Evolutionary conservation across 2,329 filamentous ascomycete species (phyloP), one percentile per base, ranked within the genome.

Genomic region (Fusarium sororula): DNA sequence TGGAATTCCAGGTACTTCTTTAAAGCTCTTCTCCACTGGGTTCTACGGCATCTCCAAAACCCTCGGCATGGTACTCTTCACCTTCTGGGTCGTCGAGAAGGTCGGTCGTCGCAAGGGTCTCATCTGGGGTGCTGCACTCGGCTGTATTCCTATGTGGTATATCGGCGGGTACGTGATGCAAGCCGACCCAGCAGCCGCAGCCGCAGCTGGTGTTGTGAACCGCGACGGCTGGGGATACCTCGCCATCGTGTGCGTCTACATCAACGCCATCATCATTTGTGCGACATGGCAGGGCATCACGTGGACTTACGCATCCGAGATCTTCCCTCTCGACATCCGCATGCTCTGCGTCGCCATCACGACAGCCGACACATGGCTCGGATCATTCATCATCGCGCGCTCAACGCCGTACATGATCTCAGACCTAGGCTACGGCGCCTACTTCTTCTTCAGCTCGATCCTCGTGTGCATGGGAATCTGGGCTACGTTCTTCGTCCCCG

Each of bases 401-500:
- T 79, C 81, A 28, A 83, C 81, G 0, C 83, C 83, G 0, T 83
- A 84, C 64, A 85, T 85, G 84, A 81, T 84, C 22, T 82, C 79
- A 1, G 77, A 79, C 9, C 77, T 85, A 2, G 81, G 82, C 2
- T 88, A 86, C 70, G 87, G 87, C 13, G 86, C 86, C 1, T 89
- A 87, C 76, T 86, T 89, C 64, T 85, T 89, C 79, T 89, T 89
- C 70, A 86, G 84, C 7, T 79, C 82, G 0, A 80, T 87, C 35
- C 62, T 87, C 55, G 80, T 87, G 22, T 70, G 81, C 35, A 84
- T 86, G 72, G 82, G 85, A 15, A 75, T 86, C 48, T 89, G 85
- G 78, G 82, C 86, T 7, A 84, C 83, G 62, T 86, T 87, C 79
- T 85, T 86, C 54, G 81, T 88, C 0, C 87, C 87, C 3, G 87